Evolutionary conservation across 306 rosid species (phyloP).

Genomic region (Potentilla sterilis): DNA sequence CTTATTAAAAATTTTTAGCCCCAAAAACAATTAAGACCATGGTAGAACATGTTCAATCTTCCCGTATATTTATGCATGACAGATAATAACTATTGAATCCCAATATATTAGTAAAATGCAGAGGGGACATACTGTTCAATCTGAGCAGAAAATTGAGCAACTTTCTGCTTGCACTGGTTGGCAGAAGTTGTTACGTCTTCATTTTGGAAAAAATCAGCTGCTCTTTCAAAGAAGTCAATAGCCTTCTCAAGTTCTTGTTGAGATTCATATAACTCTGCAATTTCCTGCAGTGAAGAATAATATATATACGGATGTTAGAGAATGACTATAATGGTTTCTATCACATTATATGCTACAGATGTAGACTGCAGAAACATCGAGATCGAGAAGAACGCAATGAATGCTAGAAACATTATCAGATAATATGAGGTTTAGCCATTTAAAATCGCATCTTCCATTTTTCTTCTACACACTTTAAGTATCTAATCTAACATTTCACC

Average conservation of each 20-base stretch:
- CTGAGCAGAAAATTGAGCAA: conserved; percentile 91
- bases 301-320: conserved; percentile 24
- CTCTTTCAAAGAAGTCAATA: conserved; percentile 69
- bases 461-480: not conserved
- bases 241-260: conserved; percentile 81
- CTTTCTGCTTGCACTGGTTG: conserved; percentile 93
- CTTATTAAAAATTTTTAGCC: too few relatives aligned
- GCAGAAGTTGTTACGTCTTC: conserved; percentile 90
- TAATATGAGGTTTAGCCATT: not conserved
- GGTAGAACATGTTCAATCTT: too few relatives aligned
- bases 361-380: not conserved
- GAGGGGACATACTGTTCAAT: conserved; percentile 77
- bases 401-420: not conserved
- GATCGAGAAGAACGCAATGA: not conserved
- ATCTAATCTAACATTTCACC: not conserved
- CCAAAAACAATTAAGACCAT: too few relatives aligned
- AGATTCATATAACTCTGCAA: conserved; percentile 85
- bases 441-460: not conserved
- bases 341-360: conserved; percentile 4
- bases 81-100: not conserved
- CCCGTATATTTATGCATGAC: too few relatives aligned
- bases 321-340: conserved; percentile 15
- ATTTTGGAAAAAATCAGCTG: conserved; percentile 86
- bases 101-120: conserved; percentile 18
- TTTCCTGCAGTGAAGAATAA: conserved; percentile 52